Conservation (phyloP, 2,329 filamentous ascomycete species). For the Samsoniella hepiali region DNA sequence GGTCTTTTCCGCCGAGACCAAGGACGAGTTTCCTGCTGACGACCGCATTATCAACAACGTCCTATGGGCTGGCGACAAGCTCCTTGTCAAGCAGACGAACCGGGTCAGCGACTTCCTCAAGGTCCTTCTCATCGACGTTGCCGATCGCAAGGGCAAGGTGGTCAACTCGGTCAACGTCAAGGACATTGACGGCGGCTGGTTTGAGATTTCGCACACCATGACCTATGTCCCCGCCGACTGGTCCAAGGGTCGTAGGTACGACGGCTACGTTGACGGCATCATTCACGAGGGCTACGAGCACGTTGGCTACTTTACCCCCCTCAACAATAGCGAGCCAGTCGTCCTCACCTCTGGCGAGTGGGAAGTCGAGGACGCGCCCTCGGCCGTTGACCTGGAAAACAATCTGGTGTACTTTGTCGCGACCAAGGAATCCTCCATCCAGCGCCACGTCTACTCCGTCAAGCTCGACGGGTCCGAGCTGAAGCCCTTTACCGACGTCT, state of each 20-base stretch:
- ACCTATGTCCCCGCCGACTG: slow-evolving; percentile 83
- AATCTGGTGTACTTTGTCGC: slow-evolving; percentile 89
- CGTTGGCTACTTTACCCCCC: slow-evolving; percentile 84
- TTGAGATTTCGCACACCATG: slow-evolving; percentile 86
- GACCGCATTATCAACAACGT: slow-evolving; percentile 91
- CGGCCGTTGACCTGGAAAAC: slow-evolving; percentile 76
- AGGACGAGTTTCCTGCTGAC: slow-evolving; percentile 73
- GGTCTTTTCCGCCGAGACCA: slow-evolving; percentile 74
- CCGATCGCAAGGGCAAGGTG: slow-evolving; percentile 67
- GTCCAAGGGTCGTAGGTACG: slow-evolving; percentile 67
- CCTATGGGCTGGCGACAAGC: slow-evolving; percentile 81
- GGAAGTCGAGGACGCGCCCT: slow-evolving; percentile 86
- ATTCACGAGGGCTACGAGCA: slow-evolving; percentile 87
- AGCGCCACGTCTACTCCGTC: slow-evolving; percentile 90
- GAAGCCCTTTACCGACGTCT: slow-evolving; percentile 69
- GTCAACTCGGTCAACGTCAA: slow-evolving; percentile 77
- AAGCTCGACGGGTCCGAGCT: slow-evolving; percentile 75
- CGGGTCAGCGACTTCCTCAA: slow-evolving; percentile 89
- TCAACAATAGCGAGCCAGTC: slow-evolving; percentile 77
- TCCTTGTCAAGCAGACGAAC: slow-evolving; percentile 89
- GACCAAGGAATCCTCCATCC: slow-evolving; percentile 81
- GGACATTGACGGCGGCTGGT: slow-evolving; percentile 92
- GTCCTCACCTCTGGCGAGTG: slow-evolving; percentile 85
- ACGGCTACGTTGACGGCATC: slow-evolving; percentile 91
- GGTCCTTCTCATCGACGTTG: slow-evolving; percentile 80